Base-by-base conservation (phyloP, 768 basidiomycete species). In the Tulasnella sp. region DNA sequence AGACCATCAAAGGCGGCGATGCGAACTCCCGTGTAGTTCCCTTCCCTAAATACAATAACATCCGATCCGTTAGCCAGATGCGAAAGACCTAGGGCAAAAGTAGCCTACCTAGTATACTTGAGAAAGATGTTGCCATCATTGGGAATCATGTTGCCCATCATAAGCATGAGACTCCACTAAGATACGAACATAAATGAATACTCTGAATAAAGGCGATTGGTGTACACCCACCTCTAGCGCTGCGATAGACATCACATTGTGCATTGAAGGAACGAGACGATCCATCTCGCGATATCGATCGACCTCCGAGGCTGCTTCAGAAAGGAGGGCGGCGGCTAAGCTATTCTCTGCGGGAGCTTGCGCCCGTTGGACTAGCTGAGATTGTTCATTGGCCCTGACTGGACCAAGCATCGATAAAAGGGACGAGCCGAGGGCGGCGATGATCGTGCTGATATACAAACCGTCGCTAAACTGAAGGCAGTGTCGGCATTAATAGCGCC, bases 241-340 rank as follows among this genome's bases (percentile, higher is more conserved):
- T 24, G 96, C 90, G 51, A 88, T 79, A 0, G 96, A 94, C 26
- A 98, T 86, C 32, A 90, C 82, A 68, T 99, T 99, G 66, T 95
- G 92, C 50, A 84, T 83, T 1, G 94, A 95, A 8, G 96, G 92
- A 59, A 97, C 93, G 15, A 98, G 76, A 56, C 93, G 79, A 71
- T 99, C 96, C 84, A 96, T 91, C 67, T 84, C 89, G 59, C 91
- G 84, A 73, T 94, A 95, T 45, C 95, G 80, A 67, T 92, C 88
- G 30, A 97, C 81, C 68, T 95, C 91, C 19, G 83, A 78, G 47
- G 85, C 70, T 1, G 86, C 87, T 65, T 85, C 82, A 65, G 84
- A 83, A 51, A 94, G 70, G 10, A 94, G 75, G 38, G 80, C 79
- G 26, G 74, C 74, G 64, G 88, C 87, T 68, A 89, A 85, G 23